Evolutionary conservation across 495 filamentous ascomycete genomes (phyloP).

Genomic region (Monascus purpureus): DNA sequence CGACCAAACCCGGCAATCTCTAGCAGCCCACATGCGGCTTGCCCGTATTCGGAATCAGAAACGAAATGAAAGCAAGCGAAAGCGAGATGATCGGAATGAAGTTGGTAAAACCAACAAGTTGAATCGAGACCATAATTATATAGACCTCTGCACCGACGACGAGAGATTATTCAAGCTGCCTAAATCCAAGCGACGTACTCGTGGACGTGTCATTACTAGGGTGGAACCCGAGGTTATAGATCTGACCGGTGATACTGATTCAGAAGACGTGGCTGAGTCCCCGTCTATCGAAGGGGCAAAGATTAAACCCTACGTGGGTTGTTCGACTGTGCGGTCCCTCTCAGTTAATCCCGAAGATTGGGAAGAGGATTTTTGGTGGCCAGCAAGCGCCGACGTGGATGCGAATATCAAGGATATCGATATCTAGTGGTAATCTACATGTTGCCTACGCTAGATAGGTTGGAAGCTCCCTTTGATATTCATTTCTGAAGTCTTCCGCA

Average conservation of each 20-base stretch:
- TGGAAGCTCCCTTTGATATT: too few relatives aligned
- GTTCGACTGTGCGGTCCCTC: neutral
- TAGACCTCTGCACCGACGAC: slow-evolving; percentile 11
- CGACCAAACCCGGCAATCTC: slow-evolving; percentile 4
- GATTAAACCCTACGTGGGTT: too few relatives aligned
- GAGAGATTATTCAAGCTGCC: slow-evolving; percentile 1
- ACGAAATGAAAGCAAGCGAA: slow-evolving; percentile 6
- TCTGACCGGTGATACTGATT: slow-evolving; percentile 17
- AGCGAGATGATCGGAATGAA: slow-evolving; percentile 1
- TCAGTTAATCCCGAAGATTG: slow-evolving; percentile 6
- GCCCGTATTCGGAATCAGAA: slow-evolving; percentile 16
- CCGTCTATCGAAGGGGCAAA: neutral
- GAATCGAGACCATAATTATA: neutral
- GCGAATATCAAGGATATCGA: slow-evolving; percentile 14
- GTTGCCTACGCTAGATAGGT: too few relatives aligned
- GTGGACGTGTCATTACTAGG: slow-evolving; percentile 2
- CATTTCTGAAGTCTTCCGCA: too few relatives aligned
- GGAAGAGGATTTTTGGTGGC: slow-evolving; percentile 36
- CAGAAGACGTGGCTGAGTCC: slow-evolving; percentile 1
- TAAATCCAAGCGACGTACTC: slow-evolving; percentile 4
- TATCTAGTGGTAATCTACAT: neutral
- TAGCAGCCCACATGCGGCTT: slow-evolving; percentile 10
- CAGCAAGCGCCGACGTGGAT: slow-evolving; percentile 16
- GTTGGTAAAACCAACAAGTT: slow-evolving; percentile 1
- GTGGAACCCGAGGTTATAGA: slow-evolving; percentile 13